Evolutionary conservation across 1,139 yeast genomes (phyloP), one percentile per base, ranked within the genome.

Genomic region (Candida sanyaensis): DNA sequence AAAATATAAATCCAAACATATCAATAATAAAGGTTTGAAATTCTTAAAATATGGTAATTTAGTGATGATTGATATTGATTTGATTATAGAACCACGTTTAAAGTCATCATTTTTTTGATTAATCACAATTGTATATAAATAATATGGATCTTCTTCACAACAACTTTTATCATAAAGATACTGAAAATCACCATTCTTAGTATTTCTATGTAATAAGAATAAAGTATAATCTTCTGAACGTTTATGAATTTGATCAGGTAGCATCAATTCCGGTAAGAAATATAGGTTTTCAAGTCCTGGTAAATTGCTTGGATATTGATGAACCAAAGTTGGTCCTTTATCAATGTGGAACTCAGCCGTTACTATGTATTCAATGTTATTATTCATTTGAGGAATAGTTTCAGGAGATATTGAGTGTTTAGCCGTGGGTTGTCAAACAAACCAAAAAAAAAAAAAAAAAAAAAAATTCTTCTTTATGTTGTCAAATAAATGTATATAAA

Each of bases 221-320:
- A 82, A 66, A 5, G 88, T 82, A 69, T 75, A 83, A 62, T 83
- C 88, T 57, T 83, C 86, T 29, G 69, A 69, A 42, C 88, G 62
- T 48, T 76, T 78, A 59, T 83, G 88, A 42, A 81, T 79, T 59
- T 82, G 86, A 51, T 78, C 79, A 0, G 88, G 88, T 38, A 83
- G 65, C 84, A 83, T 80, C 43, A 83, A 68, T 59, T 83, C 88
- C n/a, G 83, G 77, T 37, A 77, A 57, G 47, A 73, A 66, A 32
- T 64, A 59, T 44, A 78, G 60, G 51, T 76, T 73, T 13, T 57
- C 51, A 28, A 66, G 51, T 10, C 83, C 83, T 2, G 81, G 80
- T 12, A 80, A 62, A 23, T 68, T 68, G 31, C 59, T 48, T 1
- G 87, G 86, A 45, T 71, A 67, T 55, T 79, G 84, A 53, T 76